phyloP scores from a whole-genome alignment of 768 basidiomycete genomes.

The Russula emetica region DNA sequence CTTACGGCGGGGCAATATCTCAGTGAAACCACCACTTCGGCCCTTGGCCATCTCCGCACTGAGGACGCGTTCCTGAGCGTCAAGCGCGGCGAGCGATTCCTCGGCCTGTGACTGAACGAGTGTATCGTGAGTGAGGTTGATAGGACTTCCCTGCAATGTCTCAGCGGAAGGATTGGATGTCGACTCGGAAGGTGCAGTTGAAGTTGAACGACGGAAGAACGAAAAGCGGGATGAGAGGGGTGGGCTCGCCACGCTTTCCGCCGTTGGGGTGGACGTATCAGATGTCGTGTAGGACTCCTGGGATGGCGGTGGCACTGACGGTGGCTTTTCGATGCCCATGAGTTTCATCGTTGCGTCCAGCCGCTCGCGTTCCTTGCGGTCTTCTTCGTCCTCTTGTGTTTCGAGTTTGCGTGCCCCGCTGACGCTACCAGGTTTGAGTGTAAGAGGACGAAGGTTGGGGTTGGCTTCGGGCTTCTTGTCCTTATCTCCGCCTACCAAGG shows the following conservation, averaged over 20 bases:
- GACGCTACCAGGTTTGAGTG: slow-evolving; percentile 62
- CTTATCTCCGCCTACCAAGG: slow-evolving; percentile 63
- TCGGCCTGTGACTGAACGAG: slow-evolving; percentile 76
- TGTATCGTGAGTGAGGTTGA: slow-evolving; percentile 64
- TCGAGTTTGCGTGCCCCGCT: slow-evolving; percentile 75
- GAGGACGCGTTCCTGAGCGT: slow-evolving; percentile 69
- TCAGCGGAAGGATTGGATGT: slow-evolving; percentile 47
- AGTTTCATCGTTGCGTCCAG: slow-evolving; percentile 89
- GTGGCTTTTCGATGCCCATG: slow-evolving; percentile 76
- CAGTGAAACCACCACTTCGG: slow-evolving; percentile 70
- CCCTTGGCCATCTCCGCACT: slow-evolving; percentile 77
- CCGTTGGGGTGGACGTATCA: slow-evolving; percentile 29
- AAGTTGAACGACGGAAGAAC: slow-evolving; percentile 58
- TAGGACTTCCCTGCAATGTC: slow-evolving; percentile 33
- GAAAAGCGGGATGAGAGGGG: slow-evolving; percentile 54
- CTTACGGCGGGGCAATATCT: slow-evolving; percentile 51
- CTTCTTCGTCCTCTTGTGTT: slow-evolving; percentile 89
- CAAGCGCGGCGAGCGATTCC: slow-evolving; percentile 69
- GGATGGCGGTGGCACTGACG: slow-evolving; percentile 42
- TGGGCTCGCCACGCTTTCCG: slow-evolving; percentile 33
- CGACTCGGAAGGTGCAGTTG: slow-evolving; percentile 47
- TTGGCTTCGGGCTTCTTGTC: slow-evolving; percentile 58
- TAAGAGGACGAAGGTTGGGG: slow-evolving; percentile 61
- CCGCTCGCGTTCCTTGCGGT: slow-evolving; percentile 79
- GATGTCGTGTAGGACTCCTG: slow-evolving; percentile 44